Conservation (phyloP, 176 grass and related monocot species). For the Tillandsia fasciculata region DNA sequence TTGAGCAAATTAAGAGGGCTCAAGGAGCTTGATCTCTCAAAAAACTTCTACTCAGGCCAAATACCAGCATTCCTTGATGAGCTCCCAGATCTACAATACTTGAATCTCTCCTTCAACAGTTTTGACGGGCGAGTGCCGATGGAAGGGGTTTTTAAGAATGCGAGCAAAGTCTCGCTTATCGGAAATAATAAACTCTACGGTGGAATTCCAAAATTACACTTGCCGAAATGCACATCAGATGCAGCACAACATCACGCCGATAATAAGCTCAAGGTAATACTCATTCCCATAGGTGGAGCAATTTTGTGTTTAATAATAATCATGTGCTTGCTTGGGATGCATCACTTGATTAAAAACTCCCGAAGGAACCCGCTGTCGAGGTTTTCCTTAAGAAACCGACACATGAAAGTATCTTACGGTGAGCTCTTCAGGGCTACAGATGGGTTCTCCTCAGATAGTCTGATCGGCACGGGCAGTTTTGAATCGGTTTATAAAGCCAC, state of each 20-base stretch:
- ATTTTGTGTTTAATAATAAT: constrained; percentile 1
- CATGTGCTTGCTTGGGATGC: background rate
- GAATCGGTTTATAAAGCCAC: constrained; percentile 33
- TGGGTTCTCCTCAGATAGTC: constrained; percentile 27
- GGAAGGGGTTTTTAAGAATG: constrained; percentile 31
- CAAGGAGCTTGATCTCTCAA: constrained; percentile 10
- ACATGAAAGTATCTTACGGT: constrained; percentile 30
- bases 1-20: constrained; percentile 23
- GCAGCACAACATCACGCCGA: background rate
- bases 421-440: constrained; percentile 43
- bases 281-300: constrained; percentile 4
- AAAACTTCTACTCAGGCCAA: constrained; percentile 3
- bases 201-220: constrained; percentile 30
- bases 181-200: constrained; percentile 31
- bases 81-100: background rate
- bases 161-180: constrained; percentile 9
- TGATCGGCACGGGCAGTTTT: constrained; percentile 33
- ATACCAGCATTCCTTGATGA: background rate
- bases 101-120: constrained; percentile 28
- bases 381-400: background rate
- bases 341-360: constrained; percentile 3
- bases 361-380: background rate
- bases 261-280: constrained; percentile 14
- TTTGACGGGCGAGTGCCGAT: constrained; percentile 34
- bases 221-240: constrained; percentile 18